A percentile compares a stretch with the other conserved stretches of the same genome.
Evolutionary conservation across 2,329 filamentous ascomycete genomes (phyloP).

Genomic region (Trichoderma sp.): DNA sequence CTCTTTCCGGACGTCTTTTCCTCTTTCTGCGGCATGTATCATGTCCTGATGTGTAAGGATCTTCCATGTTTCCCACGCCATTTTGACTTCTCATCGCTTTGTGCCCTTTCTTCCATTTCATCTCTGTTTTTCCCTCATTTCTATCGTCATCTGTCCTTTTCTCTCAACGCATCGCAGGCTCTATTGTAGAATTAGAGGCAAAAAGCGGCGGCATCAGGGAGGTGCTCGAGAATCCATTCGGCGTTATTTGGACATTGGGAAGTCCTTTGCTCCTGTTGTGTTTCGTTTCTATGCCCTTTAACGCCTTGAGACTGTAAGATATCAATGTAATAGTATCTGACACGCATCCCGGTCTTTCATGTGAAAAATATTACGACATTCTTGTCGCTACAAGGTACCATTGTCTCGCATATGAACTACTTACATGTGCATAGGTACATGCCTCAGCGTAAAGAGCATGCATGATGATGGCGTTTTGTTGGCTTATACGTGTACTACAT

Average conservation of each 20-base stretch:
- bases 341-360: not conserved
- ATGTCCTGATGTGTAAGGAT: constrained; percentile 17
- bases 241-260: constrained; percentile 9
- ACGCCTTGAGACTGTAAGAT: not conserved
- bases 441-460: constrained; percentile 4
- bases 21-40: constrained; percentile 3
- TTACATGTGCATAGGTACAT: not conserved
- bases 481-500: not conserved
- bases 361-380: constrained; percentile 3
- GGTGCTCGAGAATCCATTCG: constrained; percentile 1
- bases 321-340: not conserved
- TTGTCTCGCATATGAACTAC: not conserved
- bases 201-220: constrained; percentile 9
- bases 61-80: constrained; percentile 8
- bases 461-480: not conserved
- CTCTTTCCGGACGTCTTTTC: not conserved
- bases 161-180: not conserved
- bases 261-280: not conserved
- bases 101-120: not conserved
- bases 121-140: too few species aligned
- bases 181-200: constrained; percentile 22
- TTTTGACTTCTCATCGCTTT: not conserved
- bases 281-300: not conserved
- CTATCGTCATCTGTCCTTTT: not conserved
- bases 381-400: too few species aligned